Evolutionary conservation across 495 filamentous ascomycete genomes (phyloP), one percentile per base, ranked within the genome.

Genomic region (Amniculicola lignicola): DNA sequence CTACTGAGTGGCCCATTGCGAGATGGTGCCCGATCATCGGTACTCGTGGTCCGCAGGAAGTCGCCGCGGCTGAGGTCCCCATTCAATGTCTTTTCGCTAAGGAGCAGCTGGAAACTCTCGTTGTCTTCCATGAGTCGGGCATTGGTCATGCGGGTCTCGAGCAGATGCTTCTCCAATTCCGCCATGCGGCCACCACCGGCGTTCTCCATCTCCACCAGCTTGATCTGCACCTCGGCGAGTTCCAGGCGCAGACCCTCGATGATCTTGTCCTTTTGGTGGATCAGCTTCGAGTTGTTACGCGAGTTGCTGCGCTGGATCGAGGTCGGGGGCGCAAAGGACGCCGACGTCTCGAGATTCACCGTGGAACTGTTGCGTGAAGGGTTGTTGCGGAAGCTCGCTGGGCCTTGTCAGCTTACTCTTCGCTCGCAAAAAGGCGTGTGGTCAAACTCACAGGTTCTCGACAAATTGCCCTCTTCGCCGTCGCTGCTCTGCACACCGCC

Each of bases 111-210:
- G 67, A 93, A 98, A 68, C 89, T 95, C 68, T 98, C 93, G 63
- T 96, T 96, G 69, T 98, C 93, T 72, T 98, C 93, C 89, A 96
- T 93, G 48, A 98, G 71, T 29, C 91, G 82, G 28, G 93, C 92
- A 63, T 97, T 97, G 40, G 89, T 85, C 83, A 96, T 90, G 21
- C 89, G 87, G 23, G 88, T 85, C 57, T 96, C 93, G 62, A 95
- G 79, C 35, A 97, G 80, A 51, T 84, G 80, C 58, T 85, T 87
- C 74, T 98, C 93, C 25, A 98, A 77, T 65, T 96, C 89, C 36
- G 86, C 85, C 62, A 95, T 73, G 7, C 86, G 81, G 25, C 87
- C 87, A 15, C 90, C 92, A 27, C 90, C 92, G 66, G 84, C 81
- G 68, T 96, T 95, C 69, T 97, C 92, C 58, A 94, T 81, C 69